phyloP scores from a whole-genome alignment of 2,329 filamentous ascomycete species.

The Aureobasidium sp. region DNA sequence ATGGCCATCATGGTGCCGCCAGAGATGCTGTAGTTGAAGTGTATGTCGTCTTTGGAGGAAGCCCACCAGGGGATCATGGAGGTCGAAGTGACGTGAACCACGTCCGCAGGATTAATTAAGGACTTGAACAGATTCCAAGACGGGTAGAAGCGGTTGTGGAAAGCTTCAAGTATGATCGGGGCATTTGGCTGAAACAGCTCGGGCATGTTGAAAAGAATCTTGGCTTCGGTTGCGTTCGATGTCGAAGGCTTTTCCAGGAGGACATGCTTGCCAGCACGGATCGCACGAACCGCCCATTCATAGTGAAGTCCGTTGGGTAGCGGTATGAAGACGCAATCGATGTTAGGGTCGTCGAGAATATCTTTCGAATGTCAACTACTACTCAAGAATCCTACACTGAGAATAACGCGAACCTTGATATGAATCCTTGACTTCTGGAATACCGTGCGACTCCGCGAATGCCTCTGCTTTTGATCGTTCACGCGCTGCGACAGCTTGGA shows the following conservation, averaged over 20 bases:
- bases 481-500: slow-evolving; percentile 5
- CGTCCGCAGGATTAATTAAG: slow-evolving; percentile 26
- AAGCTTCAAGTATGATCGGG: slow-evolving; percentile 47
- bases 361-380: slow-evolving; percentile 5
- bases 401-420: slow-evolving; percentile 20
- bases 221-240: slow-evolving; percentile 42
- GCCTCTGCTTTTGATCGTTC: background rate
- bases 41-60: slow-evolving; percentile 28
- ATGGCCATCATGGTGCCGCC: slow-evolving; percentile 33
- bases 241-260: slow-evolving; percentile 46
- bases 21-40: slow-evolving; percentile 34
- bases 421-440: slow-evolving; percentile 19
- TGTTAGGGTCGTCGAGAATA: slow-evolving; percentile 34
- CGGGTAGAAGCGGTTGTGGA: slow-evolving; percentile 40
- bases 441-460: background rate
- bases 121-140: slow-evolving; percentile 32
- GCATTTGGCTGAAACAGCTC: slow-evolving; percentile 23
- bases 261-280: slow-evolving; percentile 46
- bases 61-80: background rate
- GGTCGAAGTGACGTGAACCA: background rate
- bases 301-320: slow-evolving; percentile 35
- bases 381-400: too few species aligned
- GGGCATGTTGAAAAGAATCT: slow-evolving; percentile 26
- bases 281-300: slow-evolving; percentile 43
- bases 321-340: slow-evolving; percentile 46